A percentile compares a stretch with the other conserved stretches of the same genome.
Evolutionary conservation across 352 stramenopile species (phyloP).

Genomic region (Phytophthora colocasiae): DNA sequence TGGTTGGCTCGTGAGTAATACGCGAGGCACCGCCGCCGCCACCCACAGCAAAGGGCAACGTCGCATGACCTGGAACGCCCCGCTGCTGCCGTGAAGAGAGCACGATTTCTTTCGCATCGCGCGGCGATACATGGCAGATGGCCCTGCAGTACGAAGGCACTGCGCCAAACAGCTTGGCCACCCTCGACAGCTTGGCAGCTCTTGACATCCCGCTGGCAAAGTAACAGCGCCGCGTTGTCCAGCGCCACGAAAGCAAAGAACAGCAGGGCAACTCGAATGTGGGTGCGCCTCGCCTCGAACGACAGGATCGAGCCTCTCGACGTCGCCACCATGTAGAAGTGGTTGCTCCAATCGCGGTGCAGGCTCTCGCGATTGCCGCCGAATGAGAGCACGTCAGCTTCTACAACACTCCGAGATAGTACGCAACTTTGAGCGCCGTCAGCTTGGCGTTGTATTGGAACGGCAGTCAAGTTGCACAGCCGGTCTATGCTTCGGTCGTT

Average conservation of each 20-base stretch:
- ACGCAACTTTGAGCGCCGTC: constrained; percentile 1
- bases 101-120: constrained; percentile 35
- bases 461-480: neutral
- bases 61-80: constrained; percentile 9
- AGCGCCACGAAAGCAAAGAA: constrained; percentile 14
- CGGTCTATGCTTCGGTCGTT: constrained; percentile 3
- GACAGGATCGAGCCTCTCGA: neutral
- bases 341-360: constrained; percentile 10
- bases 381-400: constrained; percentile 24
- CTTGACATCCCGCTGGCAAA: constrained; percentile 3
- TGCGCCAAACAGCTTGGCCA: neutral
- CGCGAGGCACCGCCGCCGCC: constrained; percentile 8
- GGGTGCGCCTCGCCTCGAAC: constrained; percentile 5
- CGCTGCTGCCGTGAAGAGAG: neutral
- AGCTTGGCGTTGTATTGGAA: constrained; percentile 14
- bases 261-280: constrained; percentile 25
- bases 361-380: constrained; percentile 5
- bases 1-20: constrained; percentile 20
- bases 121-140: constrained; percentile 2
- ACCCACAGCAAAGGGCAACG: neutral
- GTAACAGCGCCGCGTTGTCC: neutral
- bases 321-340: constrained; percentile 22
- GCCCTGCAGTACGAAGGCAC: neutral
- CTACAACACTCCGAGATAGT: constrained; percentile 16
- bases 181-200: neutral